Percentiles rank a stretch among this genome's conserved stretches.
phyloP scores from a whole-genome alignment of 2,329 filamentous ascomycete genomes.

The Ophiostoma triangulosporum region DNA sequence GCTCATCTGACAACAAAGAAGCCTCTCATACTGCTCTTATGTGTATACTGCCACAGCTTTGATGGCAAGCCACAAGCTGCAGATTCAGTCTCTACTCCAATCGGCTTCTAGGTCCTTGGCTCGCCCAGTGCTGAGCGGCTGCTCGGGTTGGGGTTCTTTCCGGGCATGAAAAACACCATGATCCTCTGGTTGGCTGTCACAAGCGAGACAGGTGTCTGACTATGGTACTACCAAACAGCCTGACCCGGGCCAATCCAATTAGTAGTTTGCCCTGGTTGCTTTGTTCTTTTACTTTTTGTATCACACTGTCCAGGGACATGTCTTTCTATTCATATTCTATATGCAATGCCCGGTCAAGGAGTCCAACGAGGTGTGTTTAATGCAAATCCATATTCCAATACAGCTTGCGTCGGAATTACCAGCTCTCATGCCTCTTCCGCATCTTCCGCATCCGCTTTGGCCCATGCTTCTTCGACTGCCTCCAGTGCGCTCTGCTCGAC shows the following conservation, averaged over 20 bases:
- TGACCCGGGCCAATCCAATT: neutral
- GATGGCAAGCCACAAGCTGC: neutral
- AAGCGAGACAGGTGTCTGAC: neutral
- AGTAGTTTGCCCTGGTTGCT: neutral
- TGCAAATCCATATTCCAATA: no score
- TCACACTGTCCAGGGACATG: neutral
- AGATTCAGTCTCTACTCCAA: neutral
- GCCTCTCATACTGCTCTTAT: neutral
- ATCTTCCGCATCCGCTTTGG: neutral
- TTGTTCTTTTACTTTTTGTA: no score
- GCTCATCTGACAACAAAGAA: neutral
- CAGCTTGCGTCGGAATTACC: no score
- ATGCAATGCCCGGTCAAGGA: no score
- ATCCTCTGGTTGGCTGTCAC: neutral
- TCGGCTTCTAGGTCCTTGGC: neutral
- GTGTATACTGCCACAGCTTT: neutral
- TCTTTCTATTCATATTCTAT: neutral
- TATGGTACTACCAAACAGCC: no score
- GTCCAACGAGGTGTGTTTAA: no score
- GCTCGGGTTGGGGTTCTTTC: neutral
- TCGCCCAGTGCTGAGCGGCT: neutral
- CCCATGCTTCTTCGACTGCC: constrained; percentile 4
- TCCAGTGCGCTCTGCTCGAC: constrained; percentile 7
- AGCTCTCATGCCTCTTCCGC: neutral
- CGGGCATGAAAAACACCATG: neutral